Evolutionary conservation across 371 early-diverging fungal species (phyloP).

Genomic region (Mortierella polycephala): DNA sequence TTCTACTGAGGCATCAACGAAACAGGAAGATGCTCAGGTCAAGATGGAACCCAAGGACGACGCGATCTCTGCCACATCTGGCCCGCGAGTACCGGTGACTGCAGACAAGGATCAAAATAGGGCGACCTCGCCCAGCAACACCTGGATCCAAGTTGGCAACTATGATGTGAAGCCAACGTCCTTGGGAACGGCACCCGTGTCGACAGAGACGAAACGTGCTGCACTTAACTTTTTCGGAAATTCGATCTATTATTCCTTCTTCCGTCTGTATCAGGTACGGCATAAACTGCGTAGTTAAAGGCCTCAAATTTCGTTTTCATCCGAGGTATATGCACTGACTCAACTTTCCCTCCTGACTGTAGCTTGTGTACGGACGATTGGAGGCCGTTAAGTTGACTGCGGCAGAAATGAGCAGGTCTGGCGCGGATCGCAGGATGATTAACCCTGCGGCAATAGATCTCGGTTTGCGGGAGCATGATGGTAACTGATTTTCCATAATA

Average conservation of each 20-base stretch:
- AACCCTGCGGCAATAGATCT: constrained; percentile 86
- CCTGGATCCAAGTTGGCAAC: constrained; percentile 51
- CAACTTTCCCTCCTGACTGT: constrained; percentile 11
- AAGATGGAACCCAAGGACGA: constrained; percentile 60
- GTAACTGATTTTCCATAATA: not conserved
- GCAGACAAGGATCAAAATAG: constrained; percentile 40
- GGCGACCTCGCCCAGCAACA: constrained; percentile 42
- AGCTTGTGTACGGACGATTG: constrained; percentile 86
- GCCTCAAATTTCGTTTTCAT: too few relatives aligned
- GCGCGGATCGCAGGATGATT: constrained; percentile 65
- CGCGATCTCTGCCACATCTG: constrained; percentile 31
- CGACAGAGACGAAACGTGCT: constrained; percentile 52
- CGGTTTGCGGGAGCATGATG: constrained; percentile 73
- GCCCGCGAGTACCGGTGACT: constrained; percentile 43
- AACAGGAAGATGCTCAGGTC: constrained; percentile 62
- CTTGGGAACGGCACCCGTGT: constrained; percentile 27
- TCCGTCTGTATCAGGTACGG: constrained; percentile 85
- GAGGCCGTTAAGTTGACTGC: constrained; percentile 80
- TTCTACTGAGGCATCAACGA: constrained; percentile 37
- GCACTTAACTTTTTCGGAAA: constrained; percentile 74
- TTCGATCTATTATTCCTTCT: constrained; percentile 85
- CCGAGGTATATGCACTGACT: not conserved
- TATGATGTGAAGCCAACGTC: constrained; percentile 53
- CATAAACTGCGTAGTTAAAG: not conserved
- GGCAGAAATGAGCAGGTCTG: constrained; percentile 66